phyloP scores from a whole-genome alignment of 305 asterid genomes.

The Plantago coronopus region DNA sequence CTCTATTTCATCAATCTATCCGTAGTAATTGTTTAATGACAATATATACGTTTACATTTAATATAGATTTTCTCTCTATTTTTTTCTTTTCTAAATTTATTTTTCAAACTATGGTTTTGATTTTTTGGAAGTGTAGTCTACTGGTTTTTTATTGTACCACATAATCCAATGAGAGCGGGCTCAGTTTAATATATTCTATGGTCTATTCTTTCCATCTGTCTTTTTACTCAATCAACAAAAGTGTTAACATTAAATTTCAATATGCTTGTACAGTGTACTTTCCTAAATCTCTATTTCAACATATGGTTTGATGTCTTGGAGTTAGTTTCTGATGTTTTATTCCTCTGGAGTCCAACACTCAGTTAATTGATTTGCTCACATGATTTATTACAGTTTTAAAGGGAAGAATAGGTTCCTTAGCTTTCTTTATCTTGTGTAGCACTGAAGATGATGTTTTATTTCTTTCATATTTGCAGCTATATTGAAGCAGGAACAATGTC shows the following conservation, averaged over 20 bases:
- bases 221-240: neutral
- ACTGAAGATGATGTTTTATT: neutral
- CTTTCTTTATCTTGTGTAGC: constrained; percentile 9
- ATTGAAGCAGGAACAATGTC: constrained; percentile 62
- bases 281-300: neutral
- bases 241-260: neutral
- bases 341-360: constrained; percentile 9
- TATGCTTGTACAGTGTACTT: constrained; percentile 5
- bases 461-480: constrained; percentile 51
- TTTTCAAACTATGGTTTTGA: neutral
- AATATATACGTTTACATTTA: neutral
- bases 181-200: constrained; percentile 67
- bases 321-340: neutral
- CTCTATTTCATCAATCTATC: constrained; percentile 20
- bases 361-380: constrained; percentile 1
- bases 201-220: constrained; percentile 19
- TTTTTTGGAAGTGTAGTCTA: constrained; percentile 4
- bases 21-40: constrained; percentile 1
- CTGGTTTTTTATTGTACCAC: constrained; percentile 13
- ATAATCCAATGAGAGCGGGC: constrained; percentile 79
- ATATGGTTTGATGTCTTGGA: neutral
- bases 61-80: too few relatives aligned
- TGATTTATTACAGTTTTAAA: constrained; percentile 11
- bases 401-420: constrained; percentile 1
- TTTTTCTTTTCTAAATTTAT: neutral